A percentile compares a stretch with the other conserved stretches of the same genome.
These are phyloP conservation scores for Pholiota conissans DNA, from an alignment of 768 basidiomycete genomes.

Conservation along the genomic window DNA sequence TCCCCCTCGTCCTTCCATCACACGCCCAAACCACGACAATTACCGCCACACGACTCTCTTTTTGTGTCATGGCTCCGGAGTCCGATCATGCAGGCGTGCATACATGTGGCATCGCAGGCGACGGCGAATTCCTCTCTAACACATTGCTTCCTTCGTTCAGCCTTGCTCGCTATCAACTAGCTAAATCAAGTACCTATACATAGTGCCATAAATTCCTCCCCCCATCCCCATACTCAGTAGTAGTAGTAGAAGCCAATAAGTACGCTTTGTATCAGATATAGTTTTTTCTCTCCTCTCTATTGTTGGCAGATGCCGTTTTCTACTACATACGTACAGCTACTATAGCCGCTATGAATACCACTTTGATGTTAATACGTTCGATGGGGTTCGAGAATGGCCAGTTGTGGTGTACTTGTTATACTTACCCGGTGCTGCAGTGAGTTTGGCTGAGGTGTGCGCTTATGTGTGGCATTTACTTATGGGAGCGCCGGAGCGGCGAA, in stretches of 20 bases:
- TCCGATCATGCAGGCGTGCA: not conserved
- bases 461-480: no score
- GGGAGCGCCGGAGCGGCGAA: no score
- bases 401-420: not conserved
- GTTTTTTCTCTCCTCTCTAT: slow-evolving; percentile 4
- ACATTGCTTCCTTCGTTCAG: no score
- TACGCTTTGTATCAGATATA: slow-evolving; percentile 35
- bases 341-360: not conserved
- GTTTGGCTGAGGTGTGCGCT: not conserved
- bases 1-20: not conserved
- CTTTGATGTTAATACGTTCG: not conserved
- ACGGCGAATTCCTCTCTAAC: no score
- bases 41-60: not conserved
- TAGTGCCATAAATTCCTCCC: not conserved
- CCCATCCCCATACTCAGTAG: no score
- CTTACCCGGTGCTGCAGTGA: not conserved
- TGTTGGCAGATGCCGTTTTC: not conserved
- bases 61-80: no score
- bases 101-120: no score
- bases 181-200: not conserved
- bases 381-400: no score
- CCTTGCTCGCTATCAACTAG: not conserved
- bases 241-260: not conserved
- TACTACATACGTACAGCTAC: not conserved
- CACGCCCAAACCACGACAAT: not conserved